These are phyloP conservation scores for Verticillium nubilum DNA, from an alignment of 2,329 filamentous ascomycete species.

Conservation along the genomic window DNA sequence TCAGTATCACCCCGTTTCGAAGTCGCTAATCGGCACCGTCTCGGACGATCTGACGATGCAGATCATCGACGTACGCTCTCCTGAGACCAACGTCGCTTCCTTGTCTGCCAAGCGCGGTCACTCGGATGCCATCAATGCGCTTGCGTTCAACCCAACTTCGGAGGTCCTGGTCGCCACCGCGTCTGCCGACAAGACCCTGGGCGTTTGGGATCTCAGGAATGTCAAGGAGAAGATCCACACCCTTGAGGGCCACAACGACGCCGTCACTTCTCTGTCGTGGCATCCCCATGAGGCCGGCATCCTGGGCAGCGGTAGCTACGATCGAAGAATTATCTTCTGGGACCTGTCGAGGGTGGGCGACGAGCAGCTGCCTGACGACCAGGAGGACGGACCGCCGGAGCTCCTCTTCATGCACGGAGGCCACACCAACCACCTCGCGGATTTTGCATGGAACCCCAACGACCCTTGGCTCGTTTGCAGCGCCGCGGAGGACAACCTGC, in stretches of 20 bases:
- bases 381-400: slow-evolving; percentile 90
- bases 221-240: slow-evolving; percentile 86
- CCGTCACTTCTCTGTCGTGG: slow-evolving; percentile 90
- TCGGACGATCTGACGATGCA: slow-evolving; percentile 94
- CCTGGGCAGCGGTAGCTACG: slow-evolving; percentile 86
- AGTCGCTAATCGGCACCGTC: slow-evolving; percentile 81
- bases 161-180: slow-evolving; percentile 89
- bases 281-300: slow-evolving; percentile 87
- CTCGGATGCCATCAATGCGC: slow-evolving; percentile 87
- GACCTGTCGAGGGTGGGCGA: slow-evolving; percentile 87
- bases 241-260: slow-evolving; percentile 80
- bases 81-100: slow-evolving; percentile 60
- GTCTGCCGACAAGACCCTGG: slow-evolving; percentile 91
- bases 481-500: slow-evolving; percentile 91
- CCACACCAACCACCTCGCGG: slow-evolving; percentile 92
- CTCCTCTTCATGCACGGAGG: slow-evolving; percentile 99
- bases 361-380: slow-evolving; percentile 91
- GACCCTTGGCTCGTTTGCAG: slow-evolving; percentile 96
- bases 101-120: slow-evolving; percentile 70
- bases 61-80: slow-evolving; percentile 77
- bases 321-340: slow-evolving; percentile 94
- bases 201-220: slow-evolving; percentile 91
- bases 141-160: slow-evolving; percentile 89
- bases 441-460: slow-evolving; percentile 97
- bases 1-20: slow-evolving; percentile 85